These are phyloP conservation scores for Mycosphaerella sp. DNA, from an alignment of 2,329 filamentous ascomycete genomes.

Conservation along the genomic window DNA sequence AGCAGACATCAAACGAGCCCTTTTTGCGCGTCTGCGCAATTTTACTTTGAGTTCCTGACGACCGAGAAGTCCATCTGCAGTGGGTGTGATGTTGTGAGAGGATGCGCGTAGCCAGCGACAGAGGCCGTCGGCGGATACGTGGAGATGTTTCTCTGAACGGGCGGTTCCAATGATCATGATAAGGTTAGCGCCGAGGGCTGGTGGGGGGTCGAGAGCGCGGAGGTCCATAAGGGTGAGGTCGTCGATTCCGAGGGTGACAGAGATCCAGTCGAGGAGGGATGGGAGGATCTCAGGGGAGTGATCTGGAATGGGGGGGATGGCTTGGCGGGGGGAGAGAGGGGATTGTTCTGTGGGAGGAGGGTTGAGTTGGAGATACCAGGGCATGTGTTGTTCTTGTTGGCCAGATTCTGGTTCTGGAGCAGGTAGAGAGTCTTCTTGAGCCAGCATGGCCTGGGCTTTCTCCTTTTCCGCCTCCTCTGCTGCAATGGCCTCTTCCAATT, in stretches of 20 bases:
- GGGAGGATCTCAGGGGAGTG: constrained; percentile 65
- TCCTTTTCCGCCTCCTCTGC: background rate
- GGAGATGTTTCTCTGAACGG: constrained; percentile 85
- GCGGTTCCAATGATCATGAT: constrained; percentile 92
- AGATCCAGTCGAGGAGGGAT: constrained; percentile 68
- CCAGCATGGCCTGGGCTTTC: background rate
- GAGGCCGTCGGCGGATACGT: constrained; percentile 82
- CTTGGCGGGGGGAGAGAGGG: constrained; percentile 47
- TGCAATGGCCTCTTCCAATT: constrained; percentile 4
- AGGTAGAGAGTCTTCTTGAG: background rate
- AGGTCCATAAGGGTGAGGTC: constrained; percentile 75
- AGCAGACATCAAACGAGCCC: constrained; percentile 71
- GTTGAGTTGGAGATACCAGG: constrained; percentile 78
- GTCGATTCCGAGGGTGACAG: constrained; percentile 79
- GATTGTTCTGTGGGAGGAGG: constrained; percentile 33
- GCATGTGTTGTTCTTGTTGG: constrained; percentile 35
- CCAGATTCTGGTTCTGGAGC: background rate
- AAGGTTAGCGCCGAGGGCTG: constrained; percentile 78
- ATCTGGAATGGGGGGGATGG: constrained; percentile 58
- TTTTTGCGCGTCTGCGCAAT: constrained; percentile 69
- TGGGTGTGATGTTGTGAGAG: constrained; percentile 60
- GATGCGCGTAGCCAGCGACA: constrained; percentile 75
- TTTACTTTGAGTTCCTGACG: constrained; percentile 88
- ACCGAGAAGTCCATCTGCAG: constrained; percentile 81
- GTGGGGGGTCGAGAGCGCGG: constrained; percentile 73